Evolutionary conservation across 805 yeast genomes (phyloP).

Genomic region (Ogataea nitratoaversa): DNA sequence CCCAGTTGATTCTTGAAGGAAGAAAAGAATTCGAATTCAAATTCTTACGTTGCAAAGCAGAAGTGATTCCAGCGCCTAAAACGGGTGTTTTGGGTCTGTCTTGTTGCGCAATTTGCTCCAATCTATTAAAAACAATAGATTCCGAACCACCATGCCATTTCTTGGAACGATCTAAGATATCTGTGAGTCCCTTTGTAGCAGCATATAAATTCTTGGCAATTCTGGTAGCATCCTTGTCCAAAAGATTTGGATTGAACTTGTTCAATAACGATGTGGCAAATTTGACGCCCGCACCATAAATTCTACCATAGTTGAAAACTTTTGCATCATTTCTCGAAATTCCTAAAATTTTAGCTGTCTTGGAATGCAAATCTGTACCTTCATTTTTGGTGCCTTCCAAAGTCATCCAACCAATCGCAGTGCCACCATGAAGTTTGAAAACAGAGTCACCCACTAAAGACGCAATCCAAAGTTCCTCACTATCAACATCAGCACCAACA

Average conservation of each 20-base stretch:
- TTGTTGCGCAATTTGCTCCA: slow-evolving; percentile 83
- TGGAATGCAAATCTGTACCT: slow-evolving; percentile 93
- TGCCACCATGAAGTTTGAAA: slow-evolving; percentile 87
- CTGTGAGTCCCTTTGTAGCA: slow-evolving; percentile 73
- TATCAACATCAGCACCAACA: slow-evolving; percentile 98
- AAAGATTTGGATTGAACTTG: slow-evolving; percentile 70
- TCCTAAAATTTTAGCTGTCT: slow-evolving; percentile 85
- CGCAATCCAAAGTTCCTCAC: slow-evolving; percentile 98
- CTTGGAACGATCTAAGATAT: slow-evolving; percentile 19
- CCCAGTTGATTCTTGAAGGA: slow-evolving; percentile 95
- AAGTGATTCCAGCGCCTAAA: slow-evolving; percentile 88
- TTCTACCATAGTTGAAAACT: slow-evolving; percentile 92
- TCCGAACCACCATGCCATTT: slow-evolving; percentile 90
- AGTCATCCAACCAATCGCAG: slow-evolving; percentile 99
- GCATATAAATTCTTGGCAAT: slow-evolving; percentile 67
- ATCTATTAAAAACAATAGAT: slow-evolving; percentile 81
- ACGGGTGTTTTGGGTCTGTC: slow-evolving; percentile 85
- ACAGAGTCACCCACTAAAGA: slow-evolving; percentile 89
- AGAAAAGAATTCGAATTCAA: slow-evolving; percentile 63
- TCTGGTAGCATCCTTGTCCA: slow-evolving; percentile 60
- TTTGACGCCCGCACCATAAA: slow-evolving; percentile 94
- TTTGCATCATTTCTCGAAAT: slow-evolving; percentile 91
- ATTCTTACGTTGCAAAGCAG: slow-evolving; percentile 66
- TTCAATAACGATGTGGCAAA: slow-evolving; percentile 83
- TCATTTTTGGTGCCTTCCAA: slow-evolving; percentile 89